These are phyloP conservation scores for Nematocida parisii DNA, from an alignment of 371 early-diverging fungal genomes.

Conservation along the genomic window DNA sequence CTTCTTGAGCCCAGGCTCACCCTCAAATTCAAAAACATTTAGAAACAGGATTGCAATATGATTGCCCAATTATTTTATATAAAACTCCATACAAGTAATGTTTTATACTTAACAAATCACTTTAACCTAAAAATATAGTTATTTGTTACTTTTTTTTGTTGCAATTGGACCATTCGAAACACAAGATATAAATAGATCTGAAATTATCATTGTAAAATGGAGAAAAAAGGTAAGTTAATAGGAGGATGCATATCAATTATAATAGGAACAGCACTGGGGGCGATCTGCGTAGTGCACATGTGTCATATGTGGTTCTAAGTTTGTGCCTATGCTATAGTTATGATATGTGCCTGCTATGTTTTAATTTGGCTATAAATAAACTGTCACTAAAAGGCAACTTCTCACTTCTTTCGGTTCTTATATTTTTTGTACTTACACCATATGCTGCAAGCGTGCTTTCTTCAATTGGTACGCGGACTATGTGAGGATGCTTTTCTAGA, in stretches of 20 bases:
- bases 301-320: constrained; percentile 7
- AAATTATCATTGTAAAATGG: constrained; percentile 10
- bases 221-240: constrained; percentile 15
- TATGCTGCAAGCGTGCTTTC: neutral
- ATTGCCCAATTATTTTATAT: neutral
- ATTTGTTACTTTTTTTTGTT: neutral
- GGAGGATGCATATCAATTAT: constrained; percentile 13
- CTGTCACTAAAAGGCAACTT: constrained; percentile 3
- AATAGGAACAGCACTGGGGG: constrained; percentile 5
- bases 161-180: neutral
- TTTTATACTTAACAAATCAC: constrained; percentile 3
- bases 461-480: constrained; percentile 4
- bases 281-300: constrained; percentile 1
- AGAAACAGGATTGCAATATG: too few species aligned
- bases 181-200: constrained; percentile 34
- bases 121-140: too few species aligned
- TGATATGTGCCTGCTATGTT: constrained; percentile 7
- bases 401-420: neutral
- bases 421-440: constrained; percentile 12
- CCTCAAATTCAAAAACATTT: too few species aligned
- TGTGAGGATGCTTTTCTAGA: constrained; percentile 32
- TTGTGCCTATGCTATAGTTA: neutral
- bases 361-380: constrained; percentile 37
- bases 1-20: too few species aligned
- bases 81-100: too few species aligned